Conservation (phyloP, 305 asterid genomes). For the Fraxinus sp. region DNA sequence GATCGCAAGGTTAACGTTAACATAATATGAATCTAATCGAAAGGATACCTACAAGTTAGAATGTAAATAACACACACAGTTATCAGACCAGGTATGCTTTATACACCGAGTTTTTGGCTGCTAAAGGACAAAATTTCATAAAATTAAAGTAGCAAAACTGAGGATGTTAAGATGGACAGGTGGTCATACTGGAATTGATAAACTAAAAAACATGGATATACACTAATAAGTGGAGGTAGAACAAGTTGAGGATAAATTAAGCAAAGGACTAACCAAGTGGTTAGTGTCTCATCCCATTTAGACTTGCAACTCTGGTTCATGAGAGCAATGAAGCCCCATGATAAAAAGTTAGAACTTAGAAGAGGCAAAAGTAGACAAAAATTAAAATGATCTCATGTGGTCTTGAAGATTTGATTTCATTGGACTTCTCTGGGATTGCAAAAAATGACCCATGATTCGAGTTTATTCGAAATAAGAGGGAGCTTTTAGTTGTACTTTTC, state of each 20-base stretch:
- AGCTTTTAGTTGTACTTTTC: not conserved
- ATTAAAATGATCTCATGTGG: not conserved
- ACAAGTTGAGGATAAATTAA: not conserved
- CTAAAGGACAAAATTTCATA: not conserved
- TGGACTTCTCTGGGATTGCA: not conserved
- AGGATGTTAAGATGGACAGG: not conserved
- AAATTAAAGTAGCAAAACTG: not conserved
- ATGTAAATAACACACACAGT: not conserved
- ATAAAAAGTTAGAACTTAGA: not conserved
- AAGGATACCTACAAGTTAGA: constrained; percentile 2
- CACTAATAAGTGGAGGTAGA: not conserved
- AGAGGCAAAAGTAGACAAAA: not conserved
- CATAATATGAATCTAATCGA: not conserved
- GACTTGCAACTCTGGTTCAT: not conserved
- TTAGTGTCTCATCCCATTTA: not conserved
- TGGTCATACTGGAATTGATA: not conserved
- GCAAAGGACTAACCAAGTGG: not conserved
- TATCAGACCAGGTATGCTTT: not conserved
- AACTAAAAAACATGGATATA: not conserved
- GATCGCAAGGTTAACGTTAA: constrained; percentile 24
- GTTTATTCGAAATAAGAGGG: not conserved
- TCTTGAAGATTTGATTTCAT: not conserved
- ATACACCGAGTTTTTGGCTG: not conserved
- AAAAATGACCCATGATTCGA: not conserved
- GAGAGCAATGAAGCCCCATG: not conserved